Evolutionary conservation across 106 monocot species (phyloP).

Genomic region (Dioscorea alata): DNA sequence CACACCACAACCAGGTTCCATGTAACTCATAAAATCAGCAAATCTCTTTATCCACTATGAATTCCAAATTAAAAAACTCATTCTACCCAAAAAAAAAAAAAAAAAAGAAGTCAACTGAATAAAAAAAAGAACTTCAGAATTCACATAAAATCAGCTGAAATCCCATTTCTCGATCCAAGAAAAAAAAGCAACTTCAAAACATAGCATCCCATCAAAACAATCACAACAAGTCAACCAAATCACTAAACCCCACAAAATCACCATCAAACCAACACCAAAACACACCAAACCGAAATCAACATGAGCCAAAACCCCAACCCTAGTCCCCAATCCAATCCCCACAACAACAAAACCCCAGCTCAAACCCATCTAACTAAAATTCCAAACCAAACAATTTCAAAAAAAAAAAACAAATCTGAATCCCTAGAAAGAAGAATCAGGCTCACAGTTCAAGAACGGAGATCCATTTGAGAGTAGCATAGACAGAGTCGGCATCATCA

Average conservation of each 20-base stretch:
- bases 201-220: too few relatives aligned
- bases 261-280: background rate
- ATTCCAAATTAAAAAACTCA: too few relatives aligned
- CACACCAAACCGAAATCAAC: background rate
- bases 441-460: slow-evolving; percentile 73
- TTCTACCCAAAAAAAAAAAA: too few relatives aligned
- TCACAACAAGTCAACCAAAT: background rate
- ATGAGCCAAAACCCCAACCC: background rate
- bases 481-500: slow-evolving; percentile 75
- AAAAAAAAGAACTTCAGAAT: too few relatives aligned
- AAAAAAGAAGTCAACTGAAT: too few relatives aligned
- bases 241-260: background rate
- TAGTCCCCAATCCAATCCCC: background rate
- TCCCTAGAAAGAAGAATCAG: background rate
- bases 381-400: background rate
- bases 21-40: too few relatives aligned
- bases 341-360: background rate
- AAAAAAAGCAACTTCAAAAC: too few relatives aligned
- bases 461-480: slow-evolving; percentile 93
- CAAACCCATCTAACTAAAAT: background rate
- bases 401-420: background rate
- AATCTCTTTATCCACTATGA: too few relatives aligned
- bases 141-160: too few relatives aligned
- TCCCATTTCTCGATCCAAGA: too few relatives aligned
- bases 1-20: too few relatives aligned